phyloP scores from a whole-genome alignment of 768 basidiomycete genomes.

The Lentinula edodes region DNA sequence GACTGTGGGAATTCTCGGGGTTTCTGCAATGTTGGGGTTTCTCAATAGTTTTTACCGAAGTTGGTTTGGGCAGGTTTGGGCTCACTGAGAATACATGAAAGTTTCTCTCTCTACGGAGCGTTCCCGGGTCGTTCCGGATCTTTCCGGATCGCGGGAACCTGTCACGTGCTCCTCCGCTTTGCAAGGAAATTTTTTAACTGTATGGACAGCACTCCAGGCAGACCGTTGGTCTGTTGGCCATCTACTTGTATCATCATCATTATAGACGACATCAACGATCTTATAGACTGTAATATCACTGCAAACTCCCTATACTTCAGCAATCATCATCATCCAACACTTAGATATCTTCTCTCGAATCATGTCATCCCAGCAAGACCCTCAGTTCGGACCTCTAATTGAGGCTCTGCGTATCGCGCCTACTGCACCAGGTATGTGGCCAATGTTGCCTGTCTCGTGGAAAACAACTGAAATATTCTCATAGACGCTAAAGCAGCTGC shows the following conservation, averaged over 20 bases:
- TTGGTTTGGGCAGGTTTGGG: too few relatives aligned
- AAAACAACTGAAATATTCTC: slow-evolving; percentile 8
- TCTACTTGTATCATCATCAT: slow-evolving; percentile 5
- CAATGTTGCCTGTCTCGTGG: neutral
- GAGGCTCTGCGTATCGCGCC: slow-evolving; percentile 53
- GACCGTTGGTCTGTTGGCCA: neutral
- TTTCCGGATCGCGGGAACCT: too few relatives aligned
- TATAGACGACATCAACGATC: slow-evolving; percentile 3
- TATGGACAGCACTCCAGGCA: neutral
- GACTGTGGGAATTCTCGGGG: too few relatives aligned
- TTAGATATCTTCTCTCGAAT: slow-evolving; percentile 15
- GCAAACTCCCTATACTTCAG: neutral
- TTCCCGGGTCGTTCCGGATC: too few relatives aligned
- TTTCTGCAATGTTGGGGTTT: too few relatives aligned
- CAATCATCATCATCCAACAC: slow-evolving; percentile 8
- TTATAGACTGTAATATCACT: slow-evolving; percentile 5
- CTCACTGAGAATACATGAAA: too few relatives aligned
- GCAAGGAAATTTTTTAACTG: neutral
- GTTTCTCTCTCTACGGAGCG: too few relatives aligned
- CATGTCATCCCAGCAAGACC: slow-evolving; percentile 36
- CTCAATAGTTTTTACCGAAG: too few relatives aligned
- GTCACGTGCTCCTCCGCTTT: neutral
- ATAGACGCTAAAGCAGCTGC: slow-evolving; percentile 84
- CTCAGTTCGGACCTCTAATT: slow-evolving; percentile 41
- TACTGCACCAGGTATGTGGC: slow-evolving; percentile 49